A percentile compares a stretch with the other conserved stretches of the same genome.
phyloP scores from a whole-genome alignment of 2,329 filamentous ascomycete genomes.

The Blastomyces silverae region DNA sequence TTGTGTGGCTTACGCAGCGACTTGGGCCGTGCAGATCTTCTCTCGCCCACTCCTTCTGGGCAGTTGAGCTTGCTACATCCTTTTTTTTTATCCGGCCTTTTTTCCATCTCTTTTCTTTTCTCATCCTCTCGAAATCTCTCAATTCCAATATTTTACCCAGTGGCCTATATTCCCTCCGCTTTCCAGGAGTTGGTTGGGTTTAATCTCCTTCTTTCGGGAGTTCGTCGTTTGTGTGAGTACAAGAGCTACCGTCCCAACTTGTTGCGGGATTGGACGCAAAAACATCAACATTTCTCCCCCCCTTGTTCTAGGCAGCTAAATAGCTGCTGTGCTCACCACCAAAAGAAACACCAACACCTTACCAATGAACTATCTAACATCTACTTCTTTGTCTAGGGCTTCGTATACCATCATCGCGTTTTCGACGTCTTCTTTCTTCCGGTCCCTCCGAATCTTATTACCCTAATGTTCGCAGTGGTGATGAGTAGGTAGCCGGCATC shows the following conservation, averaged over 20 bases:
- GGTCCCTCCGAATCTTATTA: not conserved
- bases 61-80: not conserved
- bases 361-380: conserved; percentile 7
- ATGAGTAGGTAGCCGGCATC: conserved; percentile 6
- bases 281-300: not conserved
- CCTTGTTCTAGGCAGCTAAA: not conserved
- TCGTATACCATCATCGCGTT: not conserved
- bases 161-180: not conserved
- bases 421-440: not conserved
- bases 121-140: not conserved
- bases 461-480: not conserved
- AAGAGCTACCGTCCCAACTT: no score
- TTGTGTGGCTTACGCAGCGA: not conserved
- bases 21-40: not conserved
- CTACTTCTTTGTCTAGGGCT: conserved; percentile 1
- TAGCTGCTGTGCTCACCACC: not conserved
- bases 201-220: not conserved
- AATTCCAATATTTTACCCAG: not conserved
- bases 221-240: not conserved
- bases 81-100: not conserved
- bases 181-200: not conserved
- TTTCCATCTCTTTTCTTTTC: not conserved
- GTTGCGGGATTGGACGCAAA: no score
- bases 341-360: not conserved
- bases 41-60: not conserved